Base-by-base conservation (phyloP, 2,329 filamentous ascomycete genomes). In the Cladophialophora carrionii region DNA sequence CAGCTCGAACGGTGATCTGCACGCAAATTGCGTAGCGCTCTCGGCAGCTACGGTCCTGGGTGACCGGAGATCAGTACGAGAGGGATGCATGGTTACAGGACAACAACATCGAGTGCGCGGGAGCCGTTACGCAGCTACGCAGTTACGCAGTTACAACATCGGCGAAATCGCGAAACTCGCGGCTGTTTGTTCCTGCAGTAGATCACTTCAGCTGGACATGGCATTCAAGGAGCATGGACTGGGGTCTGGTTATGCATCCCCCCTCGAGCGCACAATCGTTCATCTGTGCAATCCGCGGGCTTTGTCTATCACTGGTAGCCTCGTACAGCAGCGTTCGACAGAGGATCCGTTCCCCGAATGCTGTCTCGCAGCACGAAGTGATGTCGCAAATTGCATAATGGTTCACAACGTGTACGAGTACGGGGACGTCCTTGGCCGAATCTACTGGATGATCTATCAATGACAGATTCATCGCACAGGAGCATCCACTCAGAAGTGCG, bases 1-100 rank as follows among this genome's bases (percentile, higher is more conserved):
- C 54, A 49, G 24, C 46, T 54, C 51, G n/a, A 51, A 22, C 46
- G 46, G 57, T 60, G 57, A 60, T 52, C 29, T 60, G 57, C 57
- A 60, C 43, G 31, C 26, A 37, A 17, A 43, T 26, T 22, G 52
- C 26, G 20, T 7, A 26, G 22, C n/a, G 20, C 32, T 52, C 20
- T 60, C 56, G n/a, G 26, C 26, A 43, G 37, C 14, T 6, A 14
- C 37, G n/a, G 17, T 41, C 46, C 29, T 34, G 31, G 14, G n/a
- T 34, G 56, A 26, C 20, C 12, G 26, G 48, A 14, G 22, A 51
- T 24, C 29, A 20, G 37, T 43, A 56, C 14, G n/a, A 48, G 29
- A 49, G 34, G 48, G 17, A 20, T 9, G 17, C 4, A 20, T 6
- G n/a, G n/a, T 14, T 17, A 17, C 37, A 43, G 5, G n/a, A 43